Evolutionary conservation across 345 rosid genomes (phyloP), one percentile per base, ranked within the genome.

Genomic region (Boechera stricta): DNA sequence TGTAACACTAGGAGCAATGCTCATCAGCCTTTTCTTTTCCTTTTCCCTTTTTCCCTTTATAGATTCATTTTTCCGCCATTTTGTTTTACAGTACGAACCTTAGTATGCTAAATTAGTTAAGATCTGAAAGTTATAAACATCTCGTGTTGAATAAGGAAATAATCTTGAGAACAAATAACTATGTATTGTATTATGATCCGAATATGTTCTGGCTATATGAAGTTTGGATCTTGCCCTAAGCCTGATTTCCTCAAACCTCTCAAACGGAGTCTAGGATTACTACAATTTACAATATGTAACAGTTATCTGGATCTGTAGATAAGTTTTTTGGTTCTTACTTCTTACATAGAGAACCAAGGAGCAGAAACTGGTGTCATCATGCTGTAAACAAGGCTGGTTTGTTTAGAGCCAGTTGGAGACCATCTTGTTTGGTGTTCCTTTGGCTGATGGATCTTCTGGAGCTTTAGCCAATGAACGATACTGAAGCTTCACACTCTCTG

Each of bases 401-500:
- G 64, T 42, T 82, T 81, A 86, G 39, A 86, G 87, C 97, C 91
- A 89, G 71, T 81, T 86, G 10, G 94, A 79, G 70, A 82, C 77
- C 85, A 85, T 79, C 86, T 90, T 89, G 85, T 72, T 82, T 26
- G 87, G 66, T 64, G 77, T 76, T 52, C 79, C 78, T 77, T 86
- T 89, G 16, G 81, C 77, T 63, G 88, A 86, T 64, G 80, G 62
- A 72, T 83, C 84, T 16, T 86, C 87, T 24, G 89, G 54, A 67
- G 89, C 90, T 79, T 88, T 94, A 31, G 97, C 90, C 21, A 90
- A 85, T 11, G 98, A 94, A 7, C 94, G 96, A 81, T 94, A 94
- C 84, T 94, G 98, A 86, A 94, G 81, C 76, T 94, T 94, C 5
- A 91, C 98, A 77, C 98, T 90, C 85, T 91, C 98, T 24, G 97